Evolutionary conservation across 345 rosid species (phyloP).

Genomic region (Barbarea vulgaris): DNA sequence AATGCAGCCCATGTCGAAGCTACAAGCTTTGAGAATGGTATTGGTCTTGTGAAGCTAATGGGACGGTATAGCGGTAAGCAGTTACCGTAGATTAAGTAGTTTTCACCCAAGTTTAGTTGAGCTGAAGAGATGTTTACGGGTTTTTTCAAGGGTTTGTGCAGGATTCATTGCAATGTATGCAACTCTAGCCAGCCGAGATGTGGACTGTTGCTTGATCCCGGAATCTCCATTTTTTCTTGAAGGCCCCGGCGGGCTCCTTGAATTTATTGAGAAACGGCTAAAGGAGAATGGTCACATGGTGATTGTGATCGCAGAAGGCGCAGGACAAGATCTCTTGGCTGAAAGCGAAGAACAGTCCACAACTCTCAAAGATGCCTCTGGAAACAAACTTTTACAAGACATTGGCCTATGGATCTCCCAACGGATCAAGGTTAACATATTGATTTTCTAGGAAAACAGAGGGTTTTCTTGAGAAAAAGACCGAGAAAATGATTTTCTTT

Average conservation of each 20-base stretch:
- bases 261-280: conserved; percentile 61
- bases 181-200: conserved; percentile 89
- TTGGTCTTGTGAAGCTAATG: conserved; percentile 81
- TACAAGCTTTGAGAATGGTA: conserved; percentile 70
- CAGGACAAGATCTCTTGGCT: conserved; percentile 72
- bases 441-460: not conserved
- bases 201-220: conserved; percentile 90
- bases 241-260: conserved; percentile 75
- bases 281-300: conserved; percentile 86
- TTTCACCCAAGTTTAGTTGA: conserved; percentile 5
- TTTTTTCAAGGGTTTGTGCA: conserved; percentile 35
- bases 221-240: conserved; percentile 83
- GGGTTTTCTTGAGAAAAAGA: not conserved
- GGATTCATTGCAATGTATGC: conserved; percentile 95
- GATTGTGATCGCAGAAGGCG: conserved; percentile 84
- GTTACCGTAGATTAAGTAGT: not conserved
- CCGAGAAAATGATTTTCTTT: not conserved
- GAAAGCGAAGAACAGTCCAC: conserved; percentile 49
- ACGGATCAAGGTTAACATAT: conserved; percentile 56
- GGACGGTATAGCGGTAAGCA: conserved; percentile 75
- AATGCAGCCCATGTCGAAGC: conserved; percentile 89
- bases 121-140: conserved; percentile 4
- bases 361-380: conserved; percentile 70
- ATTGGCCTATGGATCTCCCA: conserved; percentile 77
- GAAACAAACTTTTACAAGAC: conserved; percentile 79